Percentiles rank a stretch among this genome's conserved stretches.
Conservation (phyloP, 345 rosid species). For the Acer saccharum region DNA sequence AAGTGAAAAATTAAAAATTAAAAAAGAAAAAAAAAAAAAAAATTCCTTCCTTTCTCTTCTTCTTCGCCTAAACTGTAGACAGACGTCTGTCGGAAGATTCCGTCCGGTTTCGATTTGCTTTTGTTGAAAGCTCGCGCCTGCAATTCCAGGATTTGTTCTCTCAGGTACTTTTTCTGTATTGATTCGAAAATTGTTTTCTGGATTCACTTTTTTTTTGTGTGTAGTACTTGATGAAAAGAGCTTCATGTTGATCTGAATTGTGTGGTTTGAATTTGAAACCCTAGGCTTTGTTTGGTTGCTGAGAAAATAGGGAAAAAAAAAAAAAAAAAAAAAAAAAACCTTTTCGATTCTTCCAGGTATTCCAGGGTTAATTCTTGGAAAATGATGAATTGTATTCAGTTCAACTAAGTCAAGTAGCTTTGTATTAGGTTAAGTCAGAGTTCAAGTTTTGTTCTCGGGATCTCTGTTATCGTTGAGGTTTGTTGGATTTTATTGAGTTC, state of each 20-base stretch:
- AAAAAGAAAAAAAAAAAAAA: slow-evolving; percentile 31
- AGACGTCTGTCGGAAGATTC: slow-evolving; percentile 50
- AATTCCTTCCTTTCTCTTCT: slow-evolving; percentile 30
- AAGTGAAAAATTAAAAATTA: slow-evolving; percentile 14
- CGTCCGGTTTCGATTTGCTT: slow-evolving; percentile 37
- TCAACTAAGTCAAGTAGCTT: slow-evolving; percentile 20
- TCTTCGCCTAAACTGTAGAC: slow-evolving; percentile 43
- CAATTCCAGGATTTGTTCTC: slow-evolving; percentile 16
- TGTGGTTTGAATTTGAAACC: slow-evolving; percentile 43
- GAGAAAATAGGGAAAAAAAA: slow-evolving; percentile 13
- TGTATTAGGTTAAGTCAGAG: slow-evolving; percentile 1
- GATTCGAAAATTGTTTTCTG: slow-evolving; percentile 4
- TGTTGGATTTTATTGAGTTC: slow-evolving; percentile 5
- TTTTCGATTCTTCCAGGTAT: neutral
- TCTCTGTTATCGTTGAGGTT: neutral
- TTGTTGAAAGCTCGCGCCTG: slow-evolving; percentile 3
- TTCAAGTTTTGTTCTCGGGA: slow-evolving; percentile 14
- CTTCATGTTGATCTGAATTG: slow-evolving; percentile 15
- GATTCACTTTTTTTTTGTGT: neutral
- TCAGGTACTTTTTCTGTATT: slow-evolving; percentile 32
- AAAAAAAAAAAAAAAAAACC: slow-evolving; percentile 7
- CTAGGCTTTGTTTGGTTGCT: slow-evolving; percentile 37
- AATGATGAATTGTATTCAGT: slow-evolving; percentile 8
- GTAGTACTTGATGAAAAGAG: neutral
- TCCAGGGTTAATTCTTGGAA: slow-evolving; percentile 2